These are phyloP conservation scores for Candida vaughaniae DNA, from an alignment of 805 yeast genomes.

Conservation along the genomic window DNA sequence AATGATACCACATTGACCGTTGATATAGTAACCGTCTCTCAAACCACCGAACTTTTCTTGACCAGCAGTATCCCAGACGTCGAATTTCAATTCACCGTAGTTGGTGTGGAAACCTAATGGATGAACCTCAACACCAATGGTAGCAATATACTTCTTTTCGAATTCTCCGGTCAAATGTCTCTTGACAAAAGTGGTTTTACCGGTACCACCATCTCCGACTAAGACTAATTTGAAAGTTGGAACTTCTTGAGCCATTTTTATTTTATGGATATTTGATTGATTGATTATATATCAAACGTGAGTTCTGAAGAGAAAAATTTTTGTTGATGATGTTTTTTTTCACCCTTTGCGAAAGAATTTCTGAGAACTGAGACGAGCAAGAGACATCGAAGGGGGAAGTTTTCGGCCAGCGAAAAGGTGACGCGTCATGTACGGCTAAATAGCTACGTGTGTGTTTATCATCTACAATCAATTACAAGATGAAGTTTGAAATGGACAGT, in stretches of 20 bases:
- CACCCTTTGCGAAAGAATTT: constrained; percentile 1
- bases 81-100: constrained; percentile 97
- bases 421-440: too few relatives aligned
- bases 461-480: too few relatives aligned
- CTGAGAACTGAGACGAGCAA: too few relatives aligned
- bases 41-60: constrained; percentile 99
- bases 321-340: constrained; percentile 2
- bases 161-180: constrained; percentile 99
- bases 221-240: constrained; percentile 98
- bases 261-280: background rate
- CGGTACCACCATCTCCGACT: constrained; percentile 99
- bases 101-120: constrained; percentile 98
- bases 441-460: too few relatives aligned
- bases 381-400: too few relatives aligned
- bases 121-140: constrained; percentile 99
- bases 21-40: constrained; percentile 99
- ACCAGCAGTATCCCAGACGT: constrained; percentile 99
- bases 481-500: too few relatives aligned
- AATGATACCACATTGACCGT: constrained; percentile 99
- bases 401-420: too few relatives aligned
- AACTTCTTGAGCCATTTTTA: constrained; percentile 69
- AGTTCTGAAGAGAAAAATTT: constrained; percentile 1
- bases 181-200: constrained; percentile 99
- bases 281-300: background rate
- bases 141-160: constrained; percentile 98